These are phyloP conservation scores for Hippophae tibetana DNA, from an alignment of 306 rosid genomes.

Conservation along the genomic window DNA sequence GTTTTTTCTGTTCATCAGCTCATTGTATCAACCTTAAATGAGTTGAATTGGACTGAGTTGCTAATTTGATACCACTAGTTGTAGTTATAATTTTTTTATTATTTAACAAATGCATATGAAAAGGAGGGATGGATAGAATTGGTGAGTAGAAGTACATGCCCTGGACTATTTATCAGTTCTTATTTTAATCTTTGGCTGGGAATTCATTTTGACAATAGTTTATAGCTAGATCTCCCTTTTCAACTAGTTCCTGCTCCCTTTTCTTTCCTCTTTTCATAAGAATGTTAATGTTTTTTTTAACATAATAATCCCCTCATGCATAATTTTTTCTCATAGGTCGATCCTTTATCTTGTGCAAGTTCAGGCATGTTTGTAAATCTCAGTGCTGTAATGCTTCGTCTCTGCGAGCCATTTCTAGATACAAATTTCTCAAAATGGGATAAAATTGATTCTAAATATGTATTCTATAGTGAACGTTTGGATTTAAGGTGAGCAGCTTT, in stretches of 20 bases:
- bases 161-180: not conserved
- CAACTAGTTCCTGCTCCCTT: slow-evolving; percentile 6
- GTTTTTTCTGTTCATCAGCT: too few relatives aligned
- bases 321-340: slow-evolving; percentile 47
- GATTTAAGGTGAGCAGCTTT: slow-evolving; percentile 58
- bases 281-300: not conserved
- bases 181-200: not conserved
- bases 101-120: too few relatives aligned
- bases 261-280: not conserved
- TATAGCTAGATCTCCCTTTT: not conserved
- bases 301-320: not conserved
- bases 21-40: too few relatives aligned
- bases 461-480: slow-evolving; percentile 63
- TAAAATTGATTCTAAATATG: slow-evolving; percentile 85
- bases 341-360: slow-evolving; percentile 86
- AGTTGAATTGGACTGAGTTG: too few relatives aligned
- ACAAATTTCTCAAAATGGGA: slow-evolving; percentile 77
- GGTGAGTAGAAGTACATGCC: too few relatives aligned
- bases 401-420: slow-evolving; percentile 92
- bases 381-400: slow-evolving; percentile 90
- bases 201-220: not conserved
- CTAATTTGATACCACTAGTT: too few relatives aligned
- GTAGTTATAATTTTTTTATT: too few relatives aligned
- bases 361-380: slow-evolving; percentile 98
- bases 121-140: too few relatives aligned